Percentiles rank a stretch among this genome's conserved stretches.
Evolutionary conservation across 805 yeast genomes (phyloP).

Genomic region (Ogataea allantospora): DNA sequence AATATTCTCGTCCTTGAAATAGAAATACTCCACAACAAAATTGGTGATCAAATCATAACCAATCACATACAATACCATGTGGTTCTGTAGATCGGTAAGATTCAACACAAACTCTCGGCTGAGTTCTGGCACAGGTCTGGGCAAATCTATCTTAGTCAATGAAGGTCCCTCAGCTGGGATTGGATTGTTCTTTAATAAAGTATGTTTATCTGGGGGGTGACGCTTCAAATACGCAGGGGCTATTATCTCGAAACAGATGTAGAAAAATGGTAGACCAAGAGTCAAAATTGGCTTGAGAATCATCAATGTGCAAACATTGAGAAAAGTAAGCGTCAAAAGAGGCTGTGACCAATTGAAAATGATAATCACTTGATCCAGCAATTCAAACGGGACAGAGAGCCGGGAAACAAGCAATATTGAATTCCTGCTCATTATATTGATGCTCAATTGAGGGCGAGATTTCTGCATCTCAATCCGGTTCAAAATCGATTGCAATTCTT

Average conservation of each 20-base stretch:
- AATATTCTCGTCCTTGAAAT: slow-evolving; percentile 59
- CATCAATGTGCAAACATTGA: slow-evolving; percentile 36
- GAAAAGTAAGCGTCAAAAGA: slow-evolving; percentile 55
- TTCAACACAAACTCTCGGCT: slow-evolving; percentile 76
- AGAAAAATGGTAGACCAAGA: slow-evolving; percentile 52
- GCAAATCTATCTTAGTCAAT: slow-evolving; percentile 45
- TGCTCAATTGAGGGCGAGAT: slow-evolving; percentile 64
- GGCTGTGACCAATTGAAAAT: slow-evolving; percentile 67
- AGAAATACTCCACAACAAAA: slow-evolving; percentile 54
- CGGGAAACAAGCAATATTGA: slow-evolving; percentile 62
- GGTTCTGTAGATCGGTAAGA: slow-evolving; percentile 81
- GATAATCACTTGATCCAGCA: slow-evolving; percentile 54
- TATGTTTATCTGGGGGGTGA: slow-evolving; percentile 60
- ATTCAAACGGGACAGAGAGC: slow-evolving; percentile 57
- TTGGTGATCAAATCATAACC: slow-evolving; percentile 56
- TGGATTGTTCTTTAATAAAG: slow-evolving; percentile 36
- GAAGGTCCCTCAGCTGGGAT: slow-evolving; percentile 52
- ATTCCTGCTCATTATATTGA: slow-evolving; percentile 68
- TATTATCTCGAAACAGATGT: slow-evolving; percentile 54
- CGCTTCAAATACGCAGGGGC: slow-evolving; percentile 61
- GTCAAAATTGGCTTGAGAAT: slow-evolving; percentile 62
- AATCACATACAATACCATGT: slow-evolving; percentile 62
- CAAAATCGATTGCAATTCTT: slow-evolving; percentile 37
- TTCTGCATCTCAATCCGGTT: slow-evolving; percentile 60
- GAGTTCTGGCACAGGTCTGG: slow-evolving; percentile 74